These are phyloP conservation scores for Suillus spraguei DNA, from an alignment of 768 basidiomycete genomes.

Conservation along the genomic window DNA sequence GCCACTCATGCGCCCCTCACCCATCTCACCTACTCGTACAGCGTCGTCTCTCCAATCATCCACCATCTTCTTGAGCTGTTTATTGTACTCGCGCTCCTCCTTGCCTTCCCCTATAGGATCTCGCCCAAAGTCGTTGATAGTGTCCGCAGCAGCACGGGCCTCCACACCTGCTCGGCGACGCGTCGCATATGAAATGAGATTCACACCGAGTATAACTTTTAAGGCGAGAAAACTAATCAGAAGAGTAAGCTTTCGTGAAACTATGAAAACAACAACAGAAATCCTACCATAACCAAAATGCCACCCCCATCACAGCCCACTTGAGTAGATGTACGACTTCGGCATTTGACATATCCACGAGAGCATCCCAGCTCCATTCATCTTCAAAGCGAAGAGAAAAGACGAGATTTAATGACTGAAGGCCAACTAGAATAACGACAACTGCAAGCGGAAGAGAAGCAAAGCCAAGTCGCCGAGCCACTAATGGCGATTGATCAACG, in stretches of 20 bases:
- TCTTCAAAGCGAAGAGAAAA: slow-evolving; percentile 46
- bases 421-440: slow-evolving; percentile 73
- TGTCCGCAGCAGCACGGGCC: slow-evolving; percentile 70
- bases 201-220: slow-evolving; percentile 92
- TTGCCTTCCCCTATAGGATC: slow-evolving; percentile 89
- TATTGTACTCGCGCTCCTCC: slow-evolving; percentile 88
- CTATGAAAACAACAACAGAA: slow-evolving; percentile 21
- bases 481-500: slow-evolving; percentile 94
- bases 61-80: slow-evolving; percentile 72
- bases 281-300: slow-evolving; percentile 86
- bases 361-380: slow-evolving; percentile 45
- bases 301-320: slow-evolving; percentile 63
- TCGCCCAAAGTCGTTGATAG: slow-evolving; percentile 86
- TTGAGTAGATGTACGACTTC: slow-evolving; percentile 58
- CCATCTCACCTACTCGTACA: slow-evolving; percentile 67
- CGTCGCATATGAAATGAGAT: slow-evolving; percentile 83
- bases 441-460: slow-evolving; percentile 91
- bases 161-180: slow-evolving; percentile 78
- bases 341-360: slow-evolving; percentile 40
- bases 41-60: slow-evolving; percentile 73
- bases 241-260: not conserved
- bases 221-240: slow-evolving; percentile 72
- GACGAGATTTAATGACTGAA: slow-evolving; percentile 67
- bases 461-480: slow-evolving; percentile 92
- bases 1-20: slow-evolving; percentile 45